These are phyloP conservation scores for Leucoagaricus sp. DNA, from an alignment of 1,284 basidiomycete species.

Conservation along the genomic window DNA sequence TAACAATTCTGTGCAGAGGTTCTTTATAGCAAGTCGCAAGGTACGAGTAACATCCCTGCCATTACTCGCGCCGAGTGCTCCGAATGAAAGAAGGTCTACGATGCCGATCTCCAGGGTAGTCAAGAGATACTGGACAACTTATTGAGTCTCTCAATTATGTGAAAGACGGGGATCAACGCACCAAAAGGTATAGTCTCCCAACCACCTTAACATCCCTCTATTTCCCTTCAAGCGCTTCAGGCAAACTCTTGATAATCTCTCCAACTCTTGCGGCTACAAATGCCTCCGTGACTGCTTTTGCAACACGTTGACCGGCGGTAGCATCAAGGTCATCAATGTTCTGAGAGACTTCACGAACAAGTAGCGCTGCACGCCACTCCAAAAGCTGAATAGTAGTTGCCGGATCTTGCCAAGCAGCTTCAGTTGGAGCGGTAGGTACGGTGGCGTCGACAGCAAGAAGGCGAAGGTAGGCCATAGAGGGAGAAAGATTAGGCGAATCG, in stretches of 20 bases:
- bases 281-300: slow-evolving; percentile 67
- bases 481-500: slow-evolving; percentile 36
- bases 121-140: slow-evolving; percentile 56
- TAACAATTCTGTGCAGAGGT: slow-evolving; percentile 52
- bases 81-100: slow-evolving; percentile 59
- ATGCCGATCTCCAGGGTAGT: slow-evolving; percentile 57
- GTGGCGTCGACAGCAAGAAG: slow-evolving; percentile 33
- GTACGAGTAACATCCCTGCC: slow-evolving; percentile 45
- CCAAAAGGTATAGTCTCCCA: slow-evolving; percentile 49
- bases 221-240: slow-evolving; percentile 21
- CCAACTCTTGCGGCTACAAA: slow-evolving; percentile 60
- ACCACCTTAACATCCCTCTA: slow-evolving; percentile 38
- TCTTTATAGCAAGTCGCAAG: slow-evolving; percentile 56
- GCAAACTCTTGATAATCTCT: slow-evolving; percentile 41
- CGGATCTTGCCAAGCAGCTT: slow-evolving; percentile 39
- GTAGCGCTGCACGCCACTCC: slow-evolving; percentile 62
- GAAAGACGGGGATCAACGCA: slow-evolving; percentile 31
- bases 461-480: slow-evolving; percentile 55
- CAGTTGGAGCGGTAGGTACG: slow-evolving; percentile 20
- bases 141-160: background rate
- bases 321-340: slow-evolving; percentile 46
- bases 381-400: slow-evolving; percentile 46
- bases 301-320: slow-evolving; percentile 55
- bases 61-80: slow-evolving; percentile 35
- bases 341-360: slow-evolving; percentile 52